These are phyloP conservation scores for Lobosporangium transversale DNA, from an alignment of 192 early-diverging fungal genomes.

Conservation along the genomic window DNA sequence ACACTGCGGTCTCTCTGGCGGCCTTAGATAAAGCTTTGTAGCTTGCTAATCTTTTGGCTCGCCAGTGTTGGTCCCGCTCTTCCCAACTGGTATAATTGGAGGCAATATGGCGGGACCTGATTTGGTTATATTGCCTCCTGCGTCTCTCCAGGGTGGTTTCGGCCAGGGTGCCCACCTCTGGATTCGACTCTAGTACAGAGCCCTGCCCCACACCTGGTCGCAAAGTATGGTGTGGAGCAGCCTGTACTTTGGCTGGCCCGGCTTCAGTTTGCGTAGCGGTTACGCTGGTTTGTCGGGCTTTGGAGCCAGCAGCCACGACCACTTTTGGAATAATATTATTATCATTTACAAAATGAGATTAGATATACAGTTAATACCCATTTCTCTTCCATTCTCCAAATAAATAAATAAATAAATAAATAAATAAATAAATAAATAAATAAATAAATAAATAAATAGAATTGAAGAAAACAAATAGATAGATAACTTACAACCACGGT, in stretches of 20 bases:
- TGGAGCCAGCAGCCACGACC: slow-evolving; percentile 37
- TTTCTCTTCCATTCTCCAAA: too few relatives aligned
- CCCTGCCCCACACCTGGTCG: slow-evolving; percentile 12
- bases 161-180: background rate
- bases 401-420: too few relatives aligned
- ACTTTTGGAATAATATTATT: too few relatives aligned
- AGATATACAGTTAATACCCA: too few relatives aligned
- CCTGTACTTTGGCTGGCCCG: slow-evolving; percentile 19
- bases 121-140: slow-evolving; percentile 36
- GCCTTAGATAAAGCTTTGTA: slow-evolving; percentile 36
- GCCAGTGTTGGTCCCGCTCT: slow-evolving; percentile 40
- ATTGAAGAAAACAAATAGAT: too few relatives aligned
- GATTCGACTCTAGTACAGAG: background rate
- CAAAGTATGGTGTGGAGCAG: slow-evolving; percentile 29
- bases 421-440: too few relatives aligned
- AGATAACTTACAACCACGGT: slow-evolving; percentile 46
- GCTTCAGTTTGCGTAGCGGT: slow-evolving; percentile 19
- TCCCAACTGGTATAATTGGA: slow-evolving; percentile 37
- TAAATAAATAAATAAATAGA: too few relatives aligned
- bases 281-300: slow-evolving; percentile 25
- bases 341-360: too few relatives aligned
- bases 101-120: slow-evolving; percentile 17
- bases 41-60: slow-evolving; percentile 37
- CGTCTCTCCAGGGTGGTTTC: slow-evolving; percentile 27
- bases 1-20: slow-evolving; percentile 25